Percentiles rank a stretch among this genome's conserved stretches.
These are phyloP conservation scores for Pilatotrama ljubarskyi DNA, from an alignment of 768 basidiomycete genomes.

Conservation along the genomic window DNA sequence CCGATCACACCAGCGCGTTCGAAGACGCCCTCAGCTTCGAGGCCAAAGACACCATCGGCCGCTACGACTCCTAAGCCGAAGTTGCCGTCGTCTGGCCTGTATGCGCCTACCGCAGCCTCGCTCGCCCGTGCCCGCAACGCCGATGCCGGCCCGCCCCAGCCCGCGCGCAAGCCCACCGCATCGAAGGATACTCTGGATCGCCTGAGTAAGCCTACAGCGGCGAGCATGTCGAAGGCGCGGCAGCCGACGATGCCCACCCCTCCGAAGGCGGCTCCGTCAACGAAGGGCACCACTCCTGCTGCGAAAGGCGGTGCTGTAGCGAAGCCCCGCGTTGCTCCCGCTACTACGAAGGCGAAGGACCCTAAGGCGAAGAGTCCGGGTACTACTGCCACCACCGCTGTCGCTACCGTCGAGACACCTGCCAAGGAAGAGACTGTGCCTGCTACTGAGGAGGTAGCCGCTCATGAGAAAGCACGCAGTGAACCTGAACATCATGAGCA, in stretches of 20 bases:
- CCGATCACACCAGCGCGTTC: constrained; percentile 29
- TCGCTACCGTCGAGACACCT: constrained; percentile 19
- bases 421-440: constrained; percentile 16
- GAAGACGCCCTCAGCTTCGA: constrained; percentile 30
- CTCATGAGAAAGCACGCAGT: constrained; percentile 17
- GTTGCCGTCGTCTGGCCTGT: constrained; percentile 63
- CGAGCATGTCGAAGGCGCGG: constrained; percentile 66
- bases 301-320: constrained; percentile 24
- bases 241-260: constrained; percentile 27
- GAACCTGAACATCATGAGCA: constrained; percentile 21
- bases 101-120: constrained; percentile 83
- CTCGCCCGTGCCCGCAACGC: constrained; percentile 68
- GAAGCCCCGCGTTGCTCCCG: constrained; percentile 29
- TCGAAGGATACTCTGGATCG: constrained; percentile 60
- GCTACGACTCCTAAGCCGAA: constrained; percentile 43
- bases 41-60: constrained; percentile 27
- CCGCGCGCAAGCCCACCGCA: constrained; percentile 55
- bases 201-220: constrained; percentile 81
- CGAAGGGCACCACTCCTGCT: constrained; percentile 29
- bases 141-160: constrained; percentile 44
- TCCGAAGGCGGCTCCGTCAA: constrained; percentile 3
- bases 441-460: constrained; percentile 24
- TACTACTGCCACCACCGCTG: constrained; percentile 24
- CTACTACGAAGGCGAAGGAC: constrained; percentile 26
- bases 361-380: constrained; percentile 24